These are phyloP conservation scores for Naganishia onofrii DNA, from an alignment of 768 basidiomycete species.

Conservation along the genomic window DNA sequence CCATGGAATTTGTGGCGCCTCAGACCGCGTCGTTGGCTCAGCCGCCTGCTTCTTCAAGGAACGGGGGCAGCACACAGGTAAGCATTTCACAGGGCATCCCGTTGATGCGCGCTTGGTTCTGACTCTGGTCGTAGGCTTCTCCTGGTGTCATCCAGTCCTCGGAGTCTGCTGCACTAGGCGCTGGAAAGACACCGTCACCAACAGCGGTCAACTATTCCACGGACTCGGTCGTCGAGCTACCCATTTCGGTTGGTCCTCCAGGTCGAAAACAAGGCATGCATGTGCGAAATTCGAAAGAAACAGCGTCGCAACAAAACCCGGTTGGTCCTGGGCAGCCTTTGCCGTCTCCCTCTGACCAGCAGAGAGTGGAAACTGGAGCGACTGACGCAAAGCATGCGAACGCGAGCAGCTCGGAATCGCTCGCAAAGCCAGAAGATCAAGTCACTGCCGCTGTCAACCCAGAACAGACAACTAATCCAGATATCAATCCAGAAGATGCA, in stretches of 20 bases:
- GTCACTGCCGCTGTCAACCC: neutral
- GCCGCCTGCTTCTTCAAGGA: neutral
- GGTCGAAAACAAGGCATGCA: neutral
- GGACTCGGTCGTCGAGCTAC: neutral
- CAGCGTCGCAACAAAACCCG: neutral
- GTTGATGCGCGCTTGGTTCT: neutral
- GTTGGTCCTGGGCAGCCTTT: neutral
- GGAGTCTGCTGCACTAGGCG: neutral
- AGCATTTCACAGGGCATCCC: neutral
- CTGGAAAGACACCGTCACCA: neutral
- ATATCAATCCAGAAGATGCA: constrained; percentile 1
- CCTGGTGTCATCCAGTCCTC: neutral
- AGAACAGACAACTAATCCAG: neutral
- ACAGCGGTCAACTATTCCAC: neutral
- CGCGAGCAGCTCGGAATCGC: neutral
- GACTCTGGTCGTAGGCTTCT: constrained; percentile 6
- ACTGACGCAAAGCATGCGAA: neutral
- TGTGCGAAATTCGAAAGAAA: neutral
- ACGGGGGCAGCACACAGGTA: neutral
- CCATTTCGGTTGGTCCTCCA: neutral
- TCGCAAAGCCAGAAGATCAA: neutral
- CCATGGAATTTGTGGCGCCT: neutral
- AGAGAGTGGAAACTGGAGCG: neutral
- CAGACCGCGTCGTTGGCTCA: neutral
- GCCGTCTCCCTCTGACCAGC: neutral